Evolutionary conservation across 2,329 filamentous ascomycete genomes (phyloP).

Genomic region (Sporothrix pseudoabietina): DNA sequence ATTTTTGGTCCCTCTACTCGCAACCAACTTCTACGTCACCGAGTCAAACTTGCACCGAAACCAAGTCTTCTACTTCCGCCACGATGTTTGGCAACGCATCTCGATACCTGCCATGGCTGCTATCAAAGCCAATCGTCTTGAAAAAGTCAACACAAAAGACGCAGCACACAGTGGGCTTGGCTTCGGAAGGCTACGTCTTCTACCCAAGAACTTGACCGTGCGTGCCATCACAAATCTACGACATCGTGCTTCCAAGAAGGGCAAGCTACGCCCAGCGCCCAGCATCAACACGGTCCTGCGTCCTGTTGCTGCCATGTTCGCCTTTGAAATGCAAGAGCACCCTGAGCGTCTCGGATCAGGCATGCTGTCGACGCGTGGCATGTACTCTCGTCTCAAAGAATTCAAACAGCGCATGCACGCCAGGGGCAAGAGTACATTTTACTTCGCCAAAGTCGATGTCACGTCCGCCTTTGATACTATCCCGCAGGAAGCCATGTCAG

Average conservation of each 20-base stretch:
- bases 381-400: slow-evolving; percentile 70
- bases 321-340: slow-evolving; percentile 67
- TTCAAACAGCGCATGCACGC: slow-evolving; percentile 62
- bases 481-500: slow-evolving; percentile 73
- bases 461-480: slow-evolving; percentile 94
- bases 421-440: slow-evolving; percentile 54
- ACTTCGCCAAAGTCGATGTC: slow-evolving; percentile 92
- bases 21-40: slow-evolving; percentile 90
- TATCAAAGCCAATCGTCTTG: slow-evolving; percentile 74
- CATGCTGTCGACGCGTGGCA: slow-evolving; percentile 77
- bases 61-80: slow-evolving; percentile 87
- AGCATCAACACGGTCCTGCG: slow-evolving; percentile 59
- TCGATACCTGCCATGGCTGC: slow-evolving; percentile 69
- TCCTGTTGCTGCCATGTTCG: slow-evolving; percentile 76
- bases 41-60: slow-evolving; percentile 82
- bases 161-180: slow-evolving; percentile 66
- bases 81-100: slow-evolving; percentile 83
- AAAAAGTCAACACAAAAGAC: slow-evolving; percentile 65
- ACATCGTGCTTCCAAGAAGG: slow-evolving; percentile 56
- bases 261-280: slow-evolving; percentile 35
- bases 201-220: slow-evolving; percentile 77
- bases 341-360: slow-evolving; percentile 72
- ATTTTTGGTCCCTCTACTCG: slow-evolving; percentile 80
- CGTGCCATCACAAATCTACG: slow-evolving; percentile 87
- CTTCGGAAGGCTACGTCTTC: slow-evolving; percentile 74